Evolutionary conservation across 2,329 filamentous ascomycete species (phyloP), one percentile per base, ranked within the genome.

Genomic region (Botrytis byssoidea): DNA sequence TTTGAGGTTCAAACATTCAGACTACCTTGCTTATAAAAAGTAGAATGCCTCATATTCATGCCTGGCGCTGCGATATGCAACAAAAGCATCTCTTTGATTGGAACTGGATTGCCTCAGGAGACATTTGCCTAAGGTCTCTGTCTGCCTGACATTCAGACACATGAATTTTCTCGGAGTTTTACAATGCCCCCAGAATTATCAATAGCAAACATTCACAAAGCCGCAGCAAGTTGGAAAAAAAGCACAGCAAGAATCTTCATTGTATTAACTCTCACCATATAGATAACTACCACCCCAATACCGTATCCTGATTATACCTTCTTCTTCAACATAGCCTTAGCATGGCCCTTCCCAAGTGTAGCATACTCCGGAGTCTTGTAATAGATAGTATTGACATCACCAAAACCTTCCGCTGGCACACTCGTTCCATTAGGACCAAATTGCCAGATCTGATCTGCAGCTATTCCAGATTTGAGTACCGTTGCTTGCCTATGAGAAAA

Each of bases 391-490:
- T 80, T 78, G 4, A 77, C 76, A 75, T 79, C 77, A 9, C 75
- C 75, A 14, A 78, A 64, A 29, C 3, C 74, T 4, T 29, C 16
- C 6, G 74, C 74, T 16, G 74, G 65, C 12, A 78, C 70, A 69
- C 74, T 76, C 60, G 76, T 60, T 63, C 75, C 74, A 71, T 74
- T 51, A 1, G 74, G 77, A 1, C 78, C 77, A 75, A 77, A 79
- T 69, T 80, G 78, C 78, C 78, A 79, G 48, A 78, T 78, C 71
- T 77, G 75, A 73, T 80, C 78, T 1, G 76, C 76, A 3, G 78
- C 77, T 40, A 79, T 32, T 1, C 76, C 78, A 68, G 72, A 77
- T 59, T 75, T 74, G 42, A 78, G 32, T 18, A 77, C 75, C 14
- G 78, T 74, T 25, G 69, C 64, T 72, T 79, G 78, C 79, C 77